Percentiles rank a stretch among this genome's conserved stretches.
These are phyloP conservation scores for Ogataea philodendri DNA, from an alignment of 805 yeast species.

Conservation along the genomic window DNA sequence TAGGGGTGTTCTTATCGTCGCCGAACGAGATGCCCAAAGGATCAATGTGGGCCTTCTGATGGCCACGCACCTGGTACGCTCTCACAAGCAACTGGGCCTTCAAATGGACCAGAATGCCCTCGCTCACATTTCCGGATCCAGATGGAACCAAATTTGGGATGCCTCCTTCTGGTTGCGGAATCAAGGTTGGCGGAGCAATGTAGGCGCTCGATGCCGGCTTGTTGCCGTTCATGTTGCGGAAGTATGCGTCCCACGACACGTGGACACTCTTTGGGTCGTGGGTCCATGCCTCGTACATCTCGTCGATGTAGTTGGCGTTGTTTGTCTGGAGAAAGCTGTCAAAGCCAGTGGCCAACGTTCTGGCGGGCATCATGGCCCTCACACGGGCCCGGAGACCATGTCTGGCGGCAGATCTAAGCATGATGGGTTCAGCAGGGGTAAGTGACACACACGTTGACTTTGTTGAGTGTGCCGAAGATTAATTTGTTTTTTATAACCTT, in stretches of 20 bases:
- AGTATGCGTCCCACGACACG: conserved; percentile 95
- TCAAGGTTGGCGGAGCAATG: conserved; percentile 86
- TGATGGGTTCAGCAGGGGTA: conserved; percentile 6
- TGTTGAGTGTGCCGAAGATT: no score
- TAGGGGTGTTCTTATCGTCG: conserved; percentile 46
- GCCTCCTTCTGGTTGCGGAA: conserved; percentile 80
- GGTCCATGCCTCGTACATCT: conserved; percentile 95
- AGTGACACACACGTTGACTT: no score
- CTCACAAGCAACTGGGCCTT: conserved; percentile 95
- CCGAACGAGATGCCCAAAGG: conserved; percentile 93
- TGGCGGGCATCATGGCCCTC: conserved; percentile 7
- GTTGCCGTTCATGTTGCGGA: conserved; percentile 75
- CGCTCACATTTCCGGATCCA: conserved; percentile 49
- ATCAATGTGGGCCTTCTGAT: conserved; percentile 90
- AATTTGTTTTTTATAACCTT: conserved; percentile 4
- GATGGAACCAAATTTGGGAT: conserved; percentile 59
- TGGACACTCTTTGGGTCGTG: conserved; percentile 89
- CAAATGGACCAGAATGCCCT: conserved; percentile 80
- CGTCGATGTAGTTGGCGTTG: conserved; percentile 91
- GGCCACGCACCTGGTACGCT: conserved; percentile 99
- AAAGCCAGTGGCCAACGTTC: conserved; percentile 37
- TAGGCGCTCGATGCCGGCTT: conserved; percentile 76
- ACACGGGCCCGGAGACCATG: conserved; percentile 24
- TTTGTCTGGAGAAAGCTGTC: conserved; percentile 82
- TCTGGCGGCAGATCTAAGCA: conserved; percentile 32